Evolutionary conservation across 805 yeast species (phyloP).

Genomic region (Myxozyma kluyveri): DNA sequence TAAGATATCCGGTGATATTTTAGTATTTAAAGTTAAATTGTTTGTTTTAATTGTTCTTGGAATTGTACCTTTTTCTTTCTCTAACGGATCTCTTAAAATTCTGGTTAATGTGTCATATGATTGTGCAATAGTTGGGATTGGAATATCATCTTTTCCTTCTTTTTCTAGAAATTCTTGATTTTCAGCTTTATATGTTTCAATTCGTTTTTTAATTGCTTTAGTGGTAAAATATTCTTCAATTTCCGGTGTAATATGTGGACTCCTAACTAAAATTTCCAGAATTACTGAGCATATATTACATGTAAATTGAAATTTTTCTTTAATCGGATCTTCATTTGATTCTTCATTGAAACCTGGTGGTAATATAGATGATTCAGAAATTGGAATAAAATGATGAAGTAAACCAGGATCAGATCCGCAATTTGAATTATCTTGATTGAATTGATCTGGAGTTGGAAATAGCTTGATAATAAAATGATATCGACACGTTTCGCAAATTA

Average conservation of each 20-base stretch:
- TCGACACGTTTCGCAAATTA: conserved; percentile 24
- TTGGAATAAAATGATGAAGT: conserved; percentile 23
- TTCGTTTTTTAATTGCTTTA: conserved; percentile 53
- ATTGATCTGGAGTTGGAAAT: no score
- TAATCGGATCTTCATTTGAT: neutral
- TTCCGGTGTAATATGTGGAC: conserved; percentile 43
- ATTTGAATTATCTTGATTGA: no score
- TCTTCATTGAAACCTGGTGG: neutral
- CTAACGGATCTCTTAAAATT: conserved; percentile 66
- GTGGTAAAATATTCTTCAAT: conserved; percentile 51
- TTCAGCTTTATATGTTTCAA: conserved; percentile 34
- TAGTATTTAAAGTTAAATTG: conserved; percentile 54
- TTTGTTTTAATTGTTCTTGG: conserved; percentile 54
- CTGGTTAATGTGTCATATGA: conserved; percentile 62
- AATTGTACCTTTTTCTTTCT: conserved; percentile 45
- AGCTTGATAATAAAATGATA: conserved; percentile 12
- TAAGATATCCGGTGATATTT: conserved; percentile 56
- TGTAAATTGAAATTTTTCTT: conserved; percentile 8
- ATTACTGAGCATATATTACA: conserved; percentile 16
- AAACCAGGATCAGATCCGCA: neutral
- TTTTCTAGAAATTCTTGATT: conserved; percentile 30
- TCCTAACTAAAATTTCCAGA: conserved; percentile 4
- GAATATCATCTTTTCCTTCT: conserved; percentile 38
- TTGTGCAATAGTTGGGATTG: conserved; percentile 47
- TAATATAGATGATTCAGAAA: conserved; percentile 3